Evolutionary conservation across 306 rosid genomes (phyloP), one percentile per base, ranked within the genome.

Genomic region (Hippophae gyantsensis): DNA sequence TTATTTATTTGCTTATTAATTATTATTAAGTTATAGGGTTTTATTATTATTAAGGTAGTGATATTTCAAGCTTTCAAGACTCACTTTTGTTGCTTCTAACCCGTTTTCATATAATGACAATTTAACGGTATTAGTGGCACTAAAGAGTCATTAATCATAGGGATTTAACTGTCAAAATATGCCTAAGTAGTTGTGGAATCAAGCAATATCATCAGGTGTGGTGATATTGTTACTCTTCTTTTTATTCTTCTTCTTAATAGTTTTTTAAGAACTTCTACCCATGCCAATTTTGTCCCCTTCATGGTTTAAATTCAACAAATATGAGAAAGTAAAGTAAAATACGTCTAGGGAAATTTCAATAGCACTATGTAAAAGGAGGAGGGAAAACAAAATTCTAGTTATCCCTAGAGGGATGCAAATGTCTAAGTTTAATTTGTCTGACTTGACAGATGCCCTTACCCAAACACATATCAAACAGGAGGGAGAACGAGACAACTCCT

Each of bases 391-490:
- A 25, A 0, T 10, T 8, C 6, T 6, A 10, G 7, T 14, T 49
- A 49, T 51, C 58, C 8, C 47, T 40, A 14, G 51, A 52, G 57
- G 42, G 52, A 46, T 57, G 14, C 1, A 8, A 56, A 38, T 38
- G 13, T 61, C 74, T 81, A 53, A 62, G 65, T 58, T 63, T 46
- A 62, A 47, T 51, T 52, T 79, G 54, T 75, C 74, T 69, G 52
- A 50, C 56, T 43, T 69, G 72, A 68, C 77, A 92, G 98, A 75
- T 78, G 74, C 93, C 72, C 84, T 92, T 65, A 76, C 79, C 52
- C 81, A 83, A 66, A 74, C 80, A 69, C 86, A 71, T 65, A 43
- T 13, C 62, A 72, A 63, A 57, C 85, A 74, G 66, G 84, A 80
- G 49, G 85, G 75, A 57, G 62, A 57, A 56, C 79, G 69, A 67